These are phyloP conservation scores for Monosporascus sp. DNA, from an alignment of 2,329 filamentous ascomycete species.

Conservation along the genomic window DNA sequence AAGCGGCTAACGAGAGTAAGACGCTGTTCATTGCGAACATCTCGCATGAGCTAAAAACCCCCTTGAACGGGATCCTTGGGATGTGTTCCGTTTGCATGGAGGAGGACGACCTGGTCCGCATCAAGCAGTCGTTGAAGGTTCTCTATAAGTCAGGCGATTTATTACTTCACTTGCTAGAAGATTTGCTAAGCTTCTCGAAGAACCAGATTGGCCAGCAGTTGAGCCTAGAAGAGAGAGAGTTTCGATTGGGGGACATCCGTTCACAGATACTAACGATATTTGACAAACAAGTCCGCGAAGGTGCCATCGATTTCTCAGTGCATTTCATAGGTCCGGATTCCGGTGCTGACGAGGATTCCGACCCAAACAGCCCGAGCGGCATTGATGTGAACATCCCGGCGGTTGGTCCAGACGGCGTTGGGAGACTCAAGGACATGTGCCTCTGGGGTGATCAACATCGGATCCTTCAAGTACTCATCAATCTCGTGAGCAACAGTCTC, in stretches of 20 bases:
- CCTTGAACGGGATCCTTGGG: conserved; percentile 89
- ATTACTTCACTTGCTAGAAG: conserved; percentile 78
- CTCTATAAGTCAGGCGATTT: conserved; percentile 87
- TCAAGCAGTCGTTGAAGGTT: conserved; percentile 79
- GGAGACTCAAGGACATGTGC: conserved; percentile 75
- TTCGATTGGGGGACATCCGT: conserved; percentile 75
- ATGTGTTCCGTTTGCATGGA: conserved; percentile 94
- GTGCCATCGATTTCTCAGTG: conserved; percentile 67
- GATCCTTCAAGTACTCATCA: conserved; percentile 89
- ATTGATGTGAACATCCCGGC: conserved; percentile 41
- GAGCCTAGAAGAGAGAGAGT: conserved; percentile 77
- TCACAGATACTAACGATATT: conserved; percentile 83
- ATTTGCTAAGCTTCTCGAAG: conserved; percentile 88
- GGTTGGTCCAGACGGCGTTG: conserved; percentile 59
- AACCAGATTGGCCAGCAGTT: conserved; percentile 88
- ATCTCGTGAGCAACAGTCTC: conserved; percentile 83
- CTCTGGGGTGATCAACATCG: conserved; percentile 90
- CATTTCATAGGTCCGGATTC: conserved; percentile 57
- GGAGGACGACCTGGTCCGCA: conserved; percentile 70
- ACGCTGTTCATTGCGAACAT: conserved; percentile 98
- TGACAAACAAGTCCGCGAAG: conserved; percentile 81
- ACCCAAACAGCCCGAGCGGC: conserved; percentile 27
- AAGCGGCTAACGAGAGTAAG: conserved; percentile 95
- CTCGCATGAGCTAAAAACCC: conserved; percentile 81
- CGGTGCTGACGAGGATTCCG: conserved; percentile 24